A percentile compares a stretch with the other conserved stretches of the same genome.
Conservation (phyloP, 768 basidiomycete genomes). For the Chalciporus chontae region DNA sequence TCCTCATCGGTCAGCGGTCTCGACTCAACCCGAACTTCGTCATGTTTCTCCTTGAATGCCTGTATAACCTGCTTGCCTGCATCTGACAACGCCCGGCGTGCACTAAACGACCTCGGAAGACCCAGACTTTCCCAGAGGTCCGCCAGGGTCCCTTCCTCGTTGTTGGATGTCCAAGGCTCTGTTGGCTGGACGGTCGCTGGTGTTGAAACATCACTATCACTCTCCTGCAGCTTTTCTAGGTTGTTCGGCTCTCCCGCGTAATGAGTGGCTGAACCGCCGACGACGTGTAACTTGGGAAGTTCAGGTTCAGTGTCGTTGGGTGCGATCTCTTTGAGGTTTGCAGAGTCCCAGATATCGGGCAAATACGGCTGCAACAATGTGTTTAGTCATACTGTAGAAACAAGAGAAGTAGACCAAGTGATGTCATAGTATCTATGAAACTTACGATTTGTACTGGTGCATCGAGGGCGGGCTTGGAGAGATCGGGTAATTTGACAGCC, state of each 20-base stretch:
- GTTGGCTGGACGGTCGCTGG: constrained; percentile 4
- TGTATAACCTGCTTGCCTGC: constrained; percentile 10
- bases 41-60: constrained; percentile 17
- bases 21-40: constrained; percentile 20
- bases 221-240: constrained; percentile 27
- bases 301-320: constrained; percentile 17
- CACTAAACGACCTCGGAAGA: constrained; percentile 32
- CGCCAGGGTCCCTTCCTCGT: constrained; percentile 22
- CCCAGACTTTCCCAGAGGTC: constrained; percentile 38
- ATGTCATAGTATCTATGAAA: constrained; percentile 7
- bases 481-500: constrained; percentile 56
- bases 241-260: constrained; percentile 47
- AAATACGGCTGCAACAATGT: constrained; percentile 47
- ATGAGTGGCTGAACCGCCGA: constrained; percentile 45
- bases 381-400: background rate
- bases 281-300: constrained; percentile 48
- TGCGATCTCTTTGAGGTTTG: constrained; percentile 30
- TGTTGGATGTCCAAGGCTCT: constrained; percentile 11
- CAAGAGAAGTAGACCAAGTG: constrained; percentile 4
- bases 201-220: background rate
- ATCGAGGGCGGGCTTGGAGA: constrained; percentile 40
- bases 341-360: constrained; percentile 57
- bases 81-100: constrained; percentile 15
- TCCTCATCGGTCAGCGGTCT: constrained; percentile 43
- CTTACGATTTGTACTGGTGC: constrained; percentile 58